Base-by-base conservation (phyloP, 2,329 filamentous ascomycete species). In the Curvularia hawaiiensis region DNA sequence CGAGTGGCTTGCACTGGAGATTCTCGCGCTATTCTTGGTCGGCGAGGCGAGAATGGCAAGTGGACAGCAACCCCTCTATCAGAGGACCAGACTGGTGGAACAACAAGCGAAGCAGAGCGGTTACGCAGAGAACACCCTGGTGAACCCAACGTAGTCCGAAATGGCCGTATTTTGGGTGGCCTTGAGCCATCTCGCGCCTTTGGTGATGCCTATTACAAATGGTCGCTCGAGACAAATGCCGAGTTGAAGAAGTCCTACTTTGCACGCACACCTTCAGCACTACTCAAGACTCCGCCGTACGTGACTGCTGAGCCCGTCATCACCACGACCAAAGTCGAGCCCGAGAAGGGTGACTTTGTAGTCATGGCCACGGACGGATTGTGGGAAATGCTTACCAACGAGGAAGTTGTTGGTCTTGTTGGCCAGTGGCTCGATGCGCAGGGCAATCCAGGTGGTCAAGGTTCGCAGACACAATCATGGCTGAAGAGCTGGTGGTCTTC, bases 321-420 rank as follows among this genome's bases (percentile, higher is more conserved):
- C 52, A 98, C 94, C 0, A 97, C 92, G 1, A 98, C 94, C 45
- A 90, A 95, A 75, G 89, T 99, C 51, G 84, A 94, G 67, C 95
- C 95, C 1, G 86, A 91, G 52, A 91, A 91, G 61, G 93, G 94
- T 45, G 95, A 99, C 74, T 99, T 99, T 69, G 83, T 99, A 12
- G 94, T 99, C 60, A 88, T 99, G 83, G 95, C 95, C 22, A 97
- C 95, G 0, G 95, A 99, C 73, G 95, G 95, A 4, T 83, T 99
- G 0, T 99, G 95, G 95, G 95, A 99, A 79, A 98, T 98, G 95
- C 83, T 99, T 60, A 97, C 92, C 47, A 99, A 98, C 70, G 95
- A 99, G 74, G 95, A 99, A 80, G 95, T 97, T 1, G 90, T 99
- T 50, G 95, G 95, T 0, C 85, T 99, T 2, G 95, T 99, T 4